Evolutionary conservation across 208 protist genomes (phyloP).

Genomic region (Trypanosoma cruzi): DNA sequence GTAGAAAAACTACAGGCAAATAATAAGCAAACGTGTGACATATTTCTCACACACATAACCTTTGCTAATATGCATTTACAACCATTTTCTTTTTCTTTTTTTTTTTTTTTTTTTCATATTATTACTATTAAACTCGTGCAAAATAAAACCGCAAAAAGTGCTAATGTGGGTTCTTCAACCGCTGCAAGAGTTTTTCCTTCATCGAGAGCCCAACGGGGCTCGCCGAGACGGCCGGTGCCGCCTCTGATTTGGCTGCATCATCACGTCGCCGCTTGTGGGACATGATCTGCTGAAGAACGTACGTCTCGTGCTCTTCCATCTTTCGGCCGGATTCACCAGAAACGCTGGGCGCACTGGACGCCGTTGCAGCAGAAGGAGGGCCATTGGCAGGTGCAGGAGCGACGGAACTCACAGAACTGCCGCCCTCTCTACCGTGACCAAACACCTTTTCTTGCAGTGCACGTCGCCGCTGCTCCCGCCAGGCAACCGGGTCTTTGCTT

Average conservation of each 20-base stretch:
- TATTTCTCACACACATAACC: background rate
- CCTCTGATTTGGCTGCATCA: conserved; percentile 19
- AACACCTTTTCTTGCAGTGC: conserved; percentile 79
- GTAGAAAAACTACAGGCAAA: too few species aligned
- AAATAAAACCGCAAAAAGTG: background rate
- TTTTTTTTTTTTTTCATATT: background rate
- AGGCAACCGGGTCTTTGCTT: conserved; percentile 60
- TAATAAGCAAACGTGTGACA: background rate
- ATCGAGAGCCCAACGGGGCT: conserved; percentile 31
- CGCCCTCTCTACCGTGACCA: conserved; percentile 12
- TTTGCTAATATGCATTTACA: background rate
- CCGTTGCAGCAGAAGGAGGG: background rate
- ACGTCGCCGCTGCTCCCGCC: conserved; percentile 75
- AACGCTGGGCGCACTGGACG: background rate
- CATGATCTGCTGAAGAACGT: conserved; percentile 67
- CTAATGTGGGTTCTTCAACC: conserved; percentile 37
- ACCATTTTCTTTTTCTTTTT: background rate
- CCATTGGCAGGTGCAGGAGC: background rate
- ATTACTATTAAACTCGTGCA: background rate
- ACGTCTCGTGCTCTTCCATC: conserved; percentile 40
- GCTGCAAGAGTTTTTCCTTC: conserved; percentile 63
- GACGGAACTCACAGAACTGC: background rate
- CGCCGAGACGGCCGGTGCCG: background rate
- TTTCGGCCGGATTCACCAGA: background rate
- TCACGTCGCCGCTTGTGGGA: conserved; percentile 64